Conservation (phyloP, 441 rosid genomes). For the Jatropha multifida region DNA sequence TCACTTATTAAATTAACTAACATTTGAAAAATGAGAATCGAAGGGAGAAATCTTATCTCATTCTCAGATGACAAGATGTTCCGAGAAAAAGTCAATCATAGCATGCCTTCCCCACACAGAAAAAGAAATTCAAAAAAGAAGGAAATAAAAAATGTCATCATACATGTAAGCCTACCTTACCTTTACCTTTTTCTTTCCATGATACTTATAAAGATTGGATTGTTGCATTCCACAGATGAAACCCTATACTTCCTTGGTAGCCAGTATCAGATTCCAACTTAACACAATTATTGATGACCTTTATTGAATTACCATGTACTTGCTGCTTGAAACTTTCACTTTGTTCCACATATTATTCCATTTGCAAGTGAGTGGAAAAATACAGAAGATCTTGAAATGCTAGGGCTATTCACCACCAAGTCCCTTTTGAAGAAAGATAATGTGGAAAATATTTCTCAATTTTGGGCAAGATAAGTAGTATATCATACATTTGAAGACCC, state of each 20-base stretch:
- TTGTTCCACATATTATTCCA: not conserved
- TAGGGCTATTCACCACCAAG: conserved; percentile 21
- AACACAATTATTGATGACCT: not conserved
- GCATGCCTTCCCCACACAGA: too few species aligned
- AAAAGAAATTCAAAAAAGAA: too few species aligned
- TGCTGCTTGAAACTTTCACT: not conserved
- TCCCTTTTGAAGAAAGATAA: not conserved
- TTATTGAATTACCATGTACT: not conserved
- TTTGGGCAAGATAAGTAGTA: not conserved
- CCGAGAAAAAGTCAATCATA: too few species aligned
- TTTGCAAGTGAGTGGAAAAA: not conserved
- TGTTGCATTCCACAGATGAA: not conserved
- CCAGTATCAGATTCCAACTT: not conserved
- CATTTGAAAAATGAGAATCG: too few species aligned
- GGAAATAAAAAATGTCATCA: too few species aligned
- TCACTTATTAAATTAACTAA: too few species aligned
- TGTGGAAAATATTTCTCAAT: not conserved
- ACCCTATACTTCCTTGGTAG: not conserved
- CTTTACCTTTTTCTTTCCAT: not conserved
- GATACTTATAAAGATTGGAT: not conserved
- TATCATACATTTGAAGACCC: conserved; percentile 3
- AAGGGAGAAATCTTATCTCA: too few species aligned
- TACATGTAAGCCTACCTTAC: not conserved
- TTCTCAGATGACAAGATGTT: too few species aligned
- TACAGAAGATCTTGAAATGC: not conserved